Evolutionary conservation across 345 rosid genomes (phyloP), one percentile per base, ranked within the genome.

Genomic region (Hibiscus syriacus): DNA sequence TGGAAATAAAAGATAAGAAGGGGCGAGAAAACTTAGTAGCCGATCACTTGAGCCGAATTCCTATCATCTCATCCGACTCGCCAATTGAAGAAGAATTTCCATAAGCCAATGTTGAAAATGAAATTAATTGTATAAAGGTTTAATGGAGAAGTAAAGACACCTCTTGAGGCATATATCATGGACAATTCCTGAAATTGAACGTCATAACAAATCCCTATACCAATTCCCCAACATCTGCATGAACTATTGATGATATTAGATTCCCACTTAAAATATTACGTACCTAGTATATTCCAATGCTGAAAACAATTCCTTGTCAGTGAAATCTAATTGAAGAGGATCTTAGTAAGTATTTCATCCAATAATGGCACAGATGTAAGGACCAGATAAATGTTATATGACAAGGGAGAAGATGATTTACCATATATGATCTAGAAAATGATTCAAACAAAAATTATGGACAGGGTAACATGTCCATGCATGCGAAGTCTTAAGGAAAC

Each of bases 201-300:
- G 67, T 94, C 97, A 66, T 90, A 91, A 73, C 96, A 89, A 60
- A 93, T 90, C 39, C 98, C 98, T 36, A 90, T 81, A 52, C 99
- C 99, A 62, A 91, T 89, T 27, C 92, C 55, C 99, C 96, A 71
- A 94, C 96, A 73, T 94, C 97, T 94, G 87, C 89, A 84, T 0
- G 3, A 64, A 72, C 39, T 48, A 38, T 29, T 27, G 2, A 34
- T 34, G 38, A n/a, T n/a, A 12, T 69, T 57, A 71, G 52, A 48
- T 59, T 25, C 58, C 38, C 19, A 48, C 41, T 8, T 1, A 45
- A 2, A 38, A 64, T 29, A 32, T 32, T 34, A 27, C 12, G 52
- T 22, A 13, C 39, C 48, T 25, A 45, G 67, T 20, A 2, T 41
- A 25, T 22, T 6, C 8, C 25, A 14, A 25, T 63, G 19, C 8